Conservation (phyloP, 148 eudicot genomes). For the Mesembryanthemum crystallinum region DNA sequence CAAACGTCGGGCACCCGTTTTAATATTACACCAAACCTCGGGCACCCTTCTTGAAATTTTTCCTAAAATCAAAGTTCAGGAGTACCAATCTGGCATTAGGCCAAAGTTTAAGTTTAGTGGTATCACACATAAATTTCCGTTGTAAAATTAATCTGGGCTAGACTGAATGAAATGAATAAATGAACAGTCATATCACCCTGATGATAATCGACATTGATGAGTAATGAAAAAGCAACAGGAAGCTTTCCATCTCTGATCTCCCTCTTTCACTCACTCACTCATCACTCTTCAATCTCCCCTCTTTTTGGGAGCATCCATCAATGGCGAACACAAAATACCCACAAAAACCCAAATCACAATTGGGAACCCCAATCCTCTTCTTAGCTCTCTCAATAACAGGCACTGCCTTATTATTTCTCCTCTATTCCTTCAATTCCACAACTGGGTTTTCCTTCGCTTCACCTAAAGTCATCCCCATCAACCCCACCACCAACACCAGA, state of each 20-base stretch:
- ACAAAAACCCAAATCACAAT: constrained; percentile 44
- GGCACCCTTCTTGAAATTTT: no score
- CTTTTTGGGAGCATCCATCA: background rate
- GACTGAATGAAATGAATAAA: no score
- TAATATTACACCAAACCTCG: no score
- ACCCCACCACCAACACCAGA: constrained; percentile 6
- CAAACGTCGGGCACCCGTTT: no score
- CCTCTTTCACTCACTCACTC: background rate
- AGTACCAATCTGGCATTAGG: no score
- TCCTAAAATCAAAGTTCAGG: no score
- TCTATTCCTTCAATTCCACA: constrained; percentile 47
- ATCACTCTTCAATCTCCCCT: background rate
- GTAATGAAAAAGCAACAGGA: background rate
- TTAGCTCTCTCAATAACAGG: constrained; percentile 40
- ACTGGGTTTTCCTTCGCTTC: constrained; percentile 30
- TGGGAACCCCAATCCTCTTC: constrained; percentile 50
- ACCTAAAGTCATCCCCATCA: constrained; percentile 16
- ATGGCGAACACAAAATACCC: constrained; percentile 59
- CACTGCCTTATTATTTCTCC: constrained; percentile 50
- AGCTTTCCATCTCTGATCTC: background rate
- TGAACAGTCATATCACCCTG: no score
- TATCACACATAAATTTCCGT: no score
- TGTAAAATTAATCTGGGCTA: no score
- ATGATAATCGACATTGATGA: no score
- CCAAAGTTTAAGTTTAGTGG: no score